Percentiles rank a stretch among this genome's conserved stretches.
These are phyloP conservation scores for Fusarium torulosum DNA, from an alignment of 2,329 filamentous ascomycete genomes.

Conservation along the genomic window DNA sequence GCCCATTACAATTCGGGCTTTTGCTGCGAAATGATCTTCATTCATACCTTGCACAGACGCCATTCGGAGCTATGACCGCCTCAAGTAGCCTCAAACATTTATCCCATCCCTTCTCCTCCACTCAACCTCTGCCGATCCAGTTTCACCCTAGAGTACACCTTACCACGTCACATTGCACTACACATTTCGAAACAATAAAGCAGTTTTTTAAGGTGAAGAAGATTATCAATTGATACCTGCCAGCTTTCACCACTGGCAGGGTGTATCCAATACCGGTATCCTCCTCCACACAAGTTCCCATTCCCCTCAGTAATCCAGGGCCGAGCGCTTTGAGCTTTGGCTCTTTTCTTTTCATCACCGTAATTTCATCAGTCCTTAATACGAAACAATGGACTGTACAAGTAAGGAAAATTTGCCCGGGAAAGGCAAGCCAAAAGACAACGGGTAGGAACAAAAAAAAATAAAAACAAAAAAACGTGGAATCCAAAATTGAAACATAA, in stretches of 20 bases:
- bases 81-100: slow-evolving; percentile 33
- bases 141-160: slow-evolving; percentile 20
- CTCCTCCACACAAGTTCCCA: slow-evolving; percentile 22
- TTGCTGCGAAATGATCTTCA: slow-evolving; percentile 35
- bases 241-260: slow-evolving; percentile 42
- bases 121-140: slow-evolving; percentile 21
- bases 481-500: slow-evolving; percentile 25
- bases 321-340: slow-evolving; percentile 33
- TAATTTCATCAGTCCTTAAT: slow-evolving; percentile 49
- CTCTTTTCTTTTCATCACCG: slow-evolving; percentile 45
- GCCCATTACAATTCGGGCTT: slow-evolving; percentile 35
- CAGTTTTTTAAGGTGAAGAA: slow-evolving; percentile 32
- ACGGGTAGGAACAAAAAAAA: slow-evolving; percentile 14
- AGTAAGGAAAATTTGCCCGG: slow-evolving; percentile 33
- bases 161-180: slow-evolving; percentile 3
- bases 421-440: slow-evolving; percentile 34
- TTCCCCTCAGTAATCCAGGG: slow-evolving; percentile 17
- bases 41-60: slow-evolving; percentile 25
- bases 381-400: slow-evolving; percentile 44
- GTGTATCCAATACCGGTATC: slow-evolving; percentile 29
- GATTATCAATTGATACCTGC: slow-evolving; percentile 41
- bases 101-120: slow-evolving; percentile 7
- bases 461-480: not conserved
- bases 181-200: slow-evolving; percentile 8
- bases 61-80: slow-evolving; percentile 24